These are phyloP conservation scores for Talaromyces borbonicus DNA, from an alignment of 495 filamentous ascomycete species.

Conservation along the genomic window DNA sequence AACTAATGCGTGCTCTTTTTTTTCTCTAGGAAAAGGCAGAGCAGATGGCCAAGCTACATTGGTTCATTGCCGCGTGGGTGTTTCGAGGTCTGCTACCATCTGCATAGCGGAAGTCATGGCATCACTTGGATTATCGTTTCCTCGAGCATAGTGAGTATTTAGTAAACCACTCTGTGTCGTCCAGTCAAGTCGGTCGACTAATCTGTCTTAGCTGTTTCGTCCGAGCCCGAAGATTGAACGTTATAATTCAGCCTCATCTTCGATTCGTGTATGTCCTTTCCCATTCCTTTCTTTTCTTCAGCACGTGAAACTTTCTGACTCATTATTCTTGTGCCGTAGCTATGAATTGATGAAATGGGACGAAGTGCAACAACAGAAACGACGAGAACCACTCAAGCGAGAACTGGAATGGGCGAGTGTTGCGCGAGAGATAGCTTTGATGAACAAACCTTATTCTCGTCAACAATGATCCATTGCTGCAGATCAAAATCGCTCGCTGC, in stretches of 20 bases:
- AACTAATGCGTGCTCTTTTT: no score
- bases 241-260: conserved; percentile 63
- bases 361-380: conserved; percentile 46
- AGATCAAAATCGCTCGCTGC: not conserved
- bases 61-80: conserved; percentile 93
- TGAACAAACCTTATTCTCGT: conserved; percentile 87
- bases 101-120: conserved; percentile 98
- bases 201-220: conserved; percentile 63
- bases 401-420: conserved; percentile 90
- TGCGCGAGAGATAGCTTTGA: conserved; percentile 79
- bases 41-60: conserved; percentile 70
- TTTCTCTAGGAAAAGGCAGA: conserved; percentile 58
- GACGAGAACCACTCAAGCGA: conserved; percentile 42
- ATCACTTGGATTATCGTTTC: conserved; percentile 66
- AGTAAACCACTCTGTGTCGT: not conserved
- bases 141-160: conserved; percentile 67
- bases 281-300: not conserved
- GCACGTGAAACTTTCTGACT: not conserved
- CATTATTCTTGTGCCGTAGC: conserved; percentile 12
- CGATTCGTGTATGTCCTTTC: conserved; percentile 46
- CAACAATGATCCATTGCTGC: conserved; percentile 2
- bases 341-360: conserved; percentile 87
- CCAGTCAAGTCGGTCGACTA: not conserved
- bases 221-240: conserved; percentile 74
- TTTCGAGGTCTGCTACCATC: conserved; percentile 90